phyloP scores from a whole-genome alignment of 2,329 filamentous ascomycete genomes.

The Bisporella sp. region DNA sequence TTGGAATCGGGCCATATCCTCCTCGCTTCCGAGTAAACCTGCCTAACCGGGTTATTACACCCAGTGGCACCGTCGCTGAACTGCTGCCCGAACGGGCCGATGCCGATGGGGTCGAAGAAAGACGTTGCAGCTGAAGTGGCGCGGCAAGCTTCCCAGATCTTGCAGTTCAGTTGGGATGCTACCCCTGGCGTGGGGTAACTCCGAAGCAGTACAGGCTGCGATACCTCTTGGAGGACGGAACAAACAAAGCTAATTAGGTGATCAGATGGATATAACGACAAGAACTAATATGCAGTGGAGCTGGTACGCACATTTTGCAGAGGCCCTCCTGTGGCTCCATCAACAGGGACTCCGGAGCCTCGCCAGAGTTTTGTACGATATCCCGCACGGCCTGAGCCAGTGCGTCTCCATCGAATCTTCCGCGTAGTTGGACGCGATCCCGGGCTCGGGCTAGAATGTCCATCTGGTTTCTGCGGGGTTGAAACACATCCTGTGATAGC shows the following conservation, averaged over 20 bases:
- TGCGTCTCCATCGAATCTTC: no score
- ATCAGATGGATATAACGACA: background rate
- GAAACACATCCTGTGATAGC: constrained; percentile 36
- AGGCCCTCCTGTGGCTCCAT: background rate
- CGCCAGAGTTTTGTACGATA: background rate
- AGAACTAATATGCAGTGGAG: no score
- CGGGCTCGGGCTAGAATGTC: background rate
- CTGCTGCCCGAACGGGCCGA: background rate
- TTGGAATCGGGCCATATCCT: no score
- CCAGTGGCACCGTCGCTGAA: background rate
- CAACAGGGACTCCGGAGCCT: no score
- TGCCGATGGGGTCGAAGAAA: constrained; percentile 20
- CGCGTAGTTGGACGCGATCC: no score
- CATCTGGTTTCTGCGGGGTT: constrained; percentile 28
- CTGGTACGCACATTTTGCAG: background rate
- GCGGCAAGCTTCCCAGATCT: constrained; percentile 22
- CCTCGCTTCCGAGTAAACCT: background rate
- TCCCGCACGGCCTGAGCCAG: background rate
- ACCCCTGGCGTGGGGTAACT: background rate
- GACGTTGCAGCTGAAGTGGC: constrained; percentile 26
- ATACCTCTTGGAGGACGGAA: background rate
- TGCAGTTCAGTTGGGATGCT: background rate
- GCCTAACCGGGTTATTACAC: background rate
- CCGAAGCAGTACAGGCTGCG: background rate
- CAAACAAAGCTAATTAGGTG: constrained; percentile 1